These are phyloP conservation scores for Margaritispora aquatica DNA, from an alignment of 495 filamentous ascomycete species.

Conservation along the genomic window DNA sequence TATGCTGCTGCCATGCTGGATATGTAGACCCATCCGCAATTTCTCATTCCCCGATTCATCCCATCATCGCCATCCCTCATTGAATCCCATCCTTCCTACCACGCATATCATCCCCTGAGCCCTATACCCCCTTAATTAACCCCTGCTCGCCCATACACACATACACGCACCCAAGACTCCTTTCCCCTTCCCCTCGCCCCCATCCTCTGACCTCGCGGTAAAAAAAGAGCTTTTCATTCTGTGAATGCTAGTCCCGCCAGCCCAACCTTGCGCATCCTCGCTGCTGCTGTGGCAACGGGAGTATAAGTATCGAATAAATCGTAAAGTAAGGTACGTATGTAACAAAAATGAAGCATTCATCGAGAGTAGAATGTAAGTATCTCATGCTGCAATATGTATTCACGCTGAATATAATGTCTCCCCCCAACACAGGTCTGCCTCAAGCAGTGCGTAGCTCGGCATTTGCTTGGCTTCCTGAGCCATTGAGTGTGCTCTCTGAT, in stretches of 20 bases:
- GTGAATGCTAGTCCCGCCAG: not conserved
- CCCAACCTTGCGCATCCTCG: not conserved
- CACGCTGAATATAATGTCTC: not conserved
- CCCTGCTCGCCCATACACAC: not conserved
- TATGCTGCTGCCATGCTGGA: no score
- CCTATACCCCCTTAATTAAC: not conserved
- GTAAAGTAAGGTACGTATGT: conserved; percentile 9
- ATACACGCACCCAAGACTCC: no score
- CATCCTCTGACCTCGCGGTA: not conserved
- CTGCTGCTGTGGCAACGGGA: no score
- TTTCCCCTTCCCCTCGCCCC: no score
- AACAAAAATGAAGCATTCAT: conserved; percentile 1
- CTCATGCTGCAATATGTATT: conserved; percentile 3
- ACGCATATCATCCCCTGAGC: not conserved
- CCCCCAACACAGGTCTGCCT: not conserved
- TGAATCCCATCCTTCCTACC: not conserved
- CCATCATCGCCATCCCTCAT: not conserved
- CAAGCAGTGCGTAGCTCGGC: conserved; percentile 9
- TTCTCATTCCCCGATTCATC: not conserved
- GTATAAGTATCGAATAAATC: not conserved
- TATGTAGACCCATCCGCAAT: not conserved
- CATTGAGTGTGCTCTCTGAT: conserved; percentile 9
- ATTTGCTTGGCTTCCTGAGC: not conserved
- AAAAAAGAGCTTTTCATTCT: not conserved
- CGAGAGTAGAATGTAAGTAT: not conserved